Conservation (phyloP, 2,329 filamentous ascomycete genomes). For the Rugonectria rugulosa region DNA sequence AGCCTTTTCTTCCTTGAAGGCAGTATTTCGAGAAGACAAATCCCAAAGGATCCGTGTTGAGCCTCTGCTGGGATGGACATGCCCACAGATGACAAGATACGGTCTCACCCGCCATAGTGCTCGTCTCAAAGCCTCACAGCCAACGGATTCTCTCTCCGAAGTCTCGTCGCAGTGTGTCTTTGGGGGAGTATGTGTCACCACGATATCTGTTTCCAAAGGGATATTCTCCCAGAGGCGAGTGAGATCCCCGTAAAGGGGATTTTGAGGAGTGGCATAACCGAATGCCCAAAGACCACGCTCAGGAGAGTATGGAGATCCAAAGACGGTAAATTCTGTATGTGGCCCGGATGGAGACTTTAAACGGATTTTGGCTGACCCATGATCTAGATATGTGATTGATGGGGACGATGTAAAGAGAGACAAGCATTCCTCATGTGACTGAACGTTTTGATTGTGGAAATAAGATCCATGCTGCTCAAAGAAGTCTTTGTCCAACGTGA, state of each 20-base stretch:
- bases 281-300: conserved; percentile 70
- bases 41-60: conserved; percentile 70
- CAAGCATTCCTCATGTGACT: conserved; percentile 62
- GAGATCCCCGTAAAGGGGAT: conserved; percentile 28
- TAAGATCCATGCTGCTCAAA: conserved; percentile 59
- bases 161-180: conserved; percentile 64
- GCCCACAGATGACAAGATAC: conserved; percentile 72
- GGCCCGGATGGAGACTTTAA: conserved; percentile 64
- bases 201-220: conserved; percentile 67
- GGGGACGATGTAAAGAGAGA: conserved; percentile 60
- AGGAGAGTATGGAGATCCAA: conserved; percentile 75
- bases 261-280: conserved; percentile 57
- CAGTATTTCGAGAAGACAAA: conserved; percentile 46
- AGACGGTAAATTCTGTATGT: conserved; percentile 68
- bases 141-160: conserved; percentile 50
- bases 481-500: conserved; percentile 72
- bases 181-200: conserved; percentile 76
- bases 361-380: conserved; percentile 61
- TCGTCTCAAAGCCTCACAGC: conserved; percentile 67
- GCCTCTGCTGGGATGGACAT: conserved; percentile 74
- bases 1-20: conserved; percentile 53
- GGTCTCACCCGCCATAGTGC: conserved; percentile 69
- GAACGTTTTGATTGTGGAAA: conserved; percentile 64
- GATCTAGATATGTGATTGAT: conserved; percentile 70
- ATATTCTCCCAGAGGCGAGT: conserved; percentile 67